Percentiles rank a stretch among this genome's conserved stretches.
These are phyloP conservation scores for Grosmannia serpens DNA, from an alignment of 2,329 filamentous ascomycete genomes.

Conservation along the genomic window DNA sequence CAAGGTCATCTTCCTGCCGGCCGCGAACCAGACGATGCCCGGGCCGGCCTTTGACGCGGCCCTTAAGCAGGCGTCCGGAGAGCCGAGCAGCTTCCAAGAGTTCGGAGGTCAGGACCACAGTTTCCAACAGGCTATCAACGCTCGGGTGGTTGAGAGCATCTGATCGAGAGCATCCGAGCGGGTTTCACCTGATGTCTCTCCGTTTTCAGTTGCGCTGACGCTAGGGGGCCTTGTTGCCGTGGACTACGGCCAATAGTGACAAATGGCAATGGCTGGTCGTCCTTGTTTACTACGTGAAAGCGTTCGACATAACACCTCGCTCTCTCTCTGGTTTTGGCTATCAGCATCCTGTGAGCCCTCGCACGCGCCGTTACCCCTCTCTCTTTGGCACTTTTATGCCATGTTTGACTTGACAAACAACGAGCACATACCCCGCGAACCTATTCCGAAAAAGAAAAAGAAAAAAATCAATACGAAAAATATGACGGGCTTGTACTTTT, in stretches of 20 bases:
- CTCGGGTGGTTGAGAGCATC: conserved; percentile 76
- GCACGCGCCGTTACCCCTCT: neutral
- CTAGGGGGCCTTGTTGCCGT: neutral
- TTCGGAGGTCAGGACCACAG: conserved; percentile 43
- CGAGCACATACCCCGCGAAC: neutral
- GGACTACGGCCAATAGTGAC: neutral
- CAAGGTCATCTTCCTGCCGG: conserved; percentile 78
- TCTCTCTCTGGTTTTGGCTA: neutral
- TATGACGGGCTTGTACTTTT: neutral
- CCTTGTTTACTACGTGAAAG: neutral
- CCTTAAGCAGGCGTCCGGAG: conserved; percentile 28
- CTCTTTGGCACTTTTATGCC: neutral
- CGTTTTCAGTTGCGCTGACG: neutral
- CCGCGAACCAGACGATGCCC: conserved; percentile 49
- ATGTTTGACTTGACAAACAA: neutral
- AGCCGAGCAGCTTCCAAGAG: conserved; percentile 31
- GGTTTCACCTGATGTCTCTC: neutral
- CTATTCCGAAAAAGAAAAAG: neutral
- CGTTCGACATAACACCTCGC: neutral
- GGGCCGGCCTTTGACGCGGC: conserved; percentile 29
- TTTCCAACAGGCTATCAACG: conserved; percentile 73
- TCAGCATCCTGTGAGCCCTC: neutral
- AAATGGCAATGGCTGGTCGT: neutral
- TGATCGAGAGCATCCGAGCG: conserved; percentile 1
- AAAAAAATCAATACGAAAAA: neutral